Evolutionary conservation across 129 eudicot genomes (phyloP).

Genomic region (Pittosporum tobira): DNA sequence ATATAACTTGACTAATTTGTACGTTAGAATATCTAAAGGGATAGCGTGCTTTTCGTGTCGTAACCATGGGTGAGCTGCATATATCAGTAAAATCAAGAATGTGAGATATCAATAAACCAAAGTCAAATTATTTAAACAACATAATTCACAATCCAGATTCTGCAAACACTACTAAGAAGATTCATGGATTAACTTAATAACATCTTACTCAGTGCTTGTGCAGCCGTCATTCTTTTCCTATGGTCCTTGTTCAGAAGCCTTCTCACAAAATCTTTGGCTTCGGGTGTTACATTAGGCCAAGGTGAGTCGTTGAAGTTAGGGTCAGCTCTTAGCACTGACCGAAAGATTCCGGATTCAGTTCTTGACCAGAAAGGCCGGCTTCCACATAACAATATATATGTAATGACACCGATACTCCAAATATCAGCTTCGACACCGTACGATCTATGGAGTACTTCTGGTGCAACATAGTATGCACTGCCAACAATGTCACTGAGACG

Average conservation of each 20-base stretch:
- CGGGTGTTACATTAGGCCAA: slow-evolving; percentile 79
- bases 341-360: slow-evolving; percentile 95
- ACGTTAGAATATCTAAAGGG: slow-evolving; percentile 66
- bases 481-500: slow-evolving; percentile 94
- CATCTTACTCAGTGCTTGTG: slow-evolving; percentile 74
- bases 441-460: slow-evolving; percentile 94
- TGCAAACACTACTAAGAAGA: background rate
- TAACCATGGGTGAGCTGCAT: slow-evolving; percentile 94
- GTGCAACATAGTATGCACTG: slow-evolving; percentile 98
- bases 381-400: slow-evolving; percentile 86
- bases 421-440: slow-evolving; percentile 85
- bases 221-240: slow-evolving; percentile 87
- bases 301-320: slow-evolving; percentile 79
- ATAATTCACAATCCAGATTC: too few species aligned
- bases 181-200: background rate
- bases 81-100: background rate
- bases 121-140: too few species aligned
- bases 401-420: slow-evolving; percentile 97
- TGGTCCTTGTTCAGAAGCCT: slow-evolving; percentile 84
- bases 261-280: slow-evolving; percentile 88
- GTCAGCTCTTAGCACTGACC: slow-evolving; percentile 80
- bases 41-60: slow-evolving; percentile 44
- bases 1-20: slow-evolving; percentile 72
- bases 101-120: too few species aligned
- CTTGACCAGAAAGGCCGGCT: slow-evolving; percentile 94